Conservation (phyloP, 73 alveolate genomes). For the Blepharisma japonicum region DNA sequence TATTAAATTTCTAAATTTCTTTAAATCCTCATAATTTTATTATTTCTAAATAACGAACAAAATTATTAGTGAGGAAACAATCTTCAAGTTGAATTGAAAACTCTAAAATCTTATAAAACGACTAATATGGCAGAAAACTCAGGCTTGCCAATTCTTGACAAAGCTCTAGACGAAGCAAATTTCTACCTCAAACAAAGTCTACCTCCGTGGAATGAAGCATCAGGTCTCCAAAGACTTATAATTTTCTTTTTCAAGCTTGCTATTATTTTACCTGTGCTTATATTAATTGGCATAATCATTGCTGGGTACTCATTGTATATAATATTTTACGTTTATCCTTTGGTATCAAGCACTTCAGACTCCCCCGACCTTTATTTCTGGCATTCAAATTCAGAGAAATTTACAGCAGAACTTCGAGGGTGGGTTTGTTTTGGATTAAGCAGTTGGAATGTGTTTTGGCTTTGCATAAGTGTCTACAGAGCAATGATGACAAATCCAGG, state of each 20-base stretch:
- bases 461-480: background rate
- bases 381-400: background rate
- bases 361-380: background rate
- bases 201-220: conserved; percentile 7
- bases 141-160: too few relatives aligned
- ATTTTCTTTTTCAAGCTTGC: background rate
- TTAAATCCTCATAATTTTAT: too few relatives aligned
- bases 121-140: too few relatives aligned
- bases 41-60: too few relatives aligned
- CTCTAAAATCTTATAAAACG: too few relatives aligned
- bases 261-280: background rate
- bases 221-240: background rate
- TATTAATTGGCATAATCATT: background rate
- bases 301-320: background rate
- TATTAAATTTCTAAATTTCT: too few relatives aligned
- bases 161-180: too few relatives aligned
- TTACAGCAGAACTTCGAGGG: background rate
- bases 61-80: too few relatives aligned
- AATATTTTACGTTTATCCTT: background rate
- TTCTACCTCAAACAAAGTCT: background rate
- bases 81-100: too few relatives aligned
- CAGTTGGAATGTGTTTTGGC: background rate
- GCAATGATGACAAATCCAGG: conserved; percentile 8
- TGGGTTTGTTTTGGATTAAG: background rate
- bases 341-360: background rate